phyloP scores from a whole-genome alignment of 768 basidiomycete species.

The Ephemerocybe angulata region DNA sequence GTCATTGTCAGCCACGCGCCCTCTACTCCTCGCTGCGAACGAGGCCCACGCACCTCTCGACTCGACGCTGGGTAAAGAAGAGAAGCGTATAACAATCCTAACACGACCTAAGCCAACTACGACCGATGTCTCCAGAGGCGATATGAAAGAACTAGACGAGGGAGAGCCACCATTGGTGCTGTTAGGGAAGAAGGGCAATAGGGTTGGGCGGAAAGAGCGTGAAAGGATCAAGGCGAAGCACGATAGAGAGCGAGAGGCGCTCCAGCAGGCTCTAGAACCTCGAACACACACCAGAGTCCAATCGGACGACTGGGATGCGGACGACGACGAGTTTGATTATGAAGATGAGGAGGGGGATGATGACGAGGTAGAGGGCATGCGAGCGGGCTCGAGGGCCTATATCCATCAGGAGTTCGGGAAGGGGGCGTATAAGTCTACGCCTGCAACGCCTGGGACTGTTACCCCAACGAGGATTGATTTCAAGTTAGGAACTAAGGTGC shows the following conservation, averaged over 20 bases:
- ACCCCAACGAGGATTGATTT: neutral
- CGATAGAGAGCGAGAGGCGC: constrained; percentile 9
- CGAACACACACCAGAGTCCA: constrained; percentile 13
- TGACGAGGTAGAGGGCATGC: neutral
- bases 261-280: constrained; percentile 5
- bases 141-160: neutral
- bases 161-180: constrained; percentile 7
- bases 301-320: constrained; percentile 12
- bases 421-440: constrained; percentile 3
- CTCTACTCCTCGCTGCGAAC: neutral
- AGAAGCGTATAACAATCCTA: neutral
- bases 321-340: constrained; percentile 14
- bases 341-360: constrained; percentile 16
- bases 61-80: neutral
- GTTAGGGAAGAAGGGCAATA: constrained; percentile 22
- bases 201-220: constrained; percentile 22
- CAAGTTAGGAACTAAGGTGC: neutral
- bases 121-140: neutral
- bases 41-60: neutral
- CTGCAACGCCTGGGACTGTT: neutral
- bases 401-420: constrained; percentile 17
- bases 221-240: constrained; percentile 22
- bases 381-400: constrained; percentile 14
- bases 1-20: neutral
- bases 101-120: neutral